A percentile compares a stretch with the other conserved stretches of the same genome.
phyloP scores from a whole-genome alignment of 352 stramenopile species.

The Pythium rhizo-oryzae region DNA sequence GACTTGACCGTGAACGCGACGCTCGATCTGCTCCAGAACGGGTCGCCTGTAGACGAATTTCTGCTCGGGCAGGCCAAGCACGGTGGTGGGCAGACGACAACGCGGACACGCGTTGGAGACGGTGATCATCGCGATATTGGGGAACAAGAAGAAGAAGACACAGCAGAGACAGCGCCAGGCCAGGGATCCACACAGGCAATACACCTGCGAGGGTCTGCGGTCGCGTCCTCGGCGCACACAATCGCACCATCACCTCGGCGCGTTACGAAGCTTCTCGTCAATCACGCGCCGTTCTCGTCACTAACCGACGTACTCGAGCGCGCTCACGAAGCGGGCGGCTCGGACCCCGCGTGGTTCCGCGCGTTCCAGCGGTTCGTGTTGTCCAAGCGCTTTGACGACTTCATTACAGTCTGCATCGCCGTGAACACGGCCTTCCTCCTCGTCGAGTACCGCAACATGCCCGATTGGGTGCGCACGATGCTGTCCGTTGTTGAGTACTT shows the following conservation, averaged over 20 bases:
- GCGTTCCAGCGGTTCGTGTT: conserved; percentile 52
- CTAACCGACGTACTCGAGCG: conserved; percentile 16
- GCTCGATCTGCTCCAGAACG: conserved; percentile 62
- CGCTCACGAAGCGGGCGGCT: not conserved
- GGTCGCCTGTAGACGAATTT: conserved; percentile 34
- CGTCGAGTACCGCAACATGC: conserved; percentile 71
- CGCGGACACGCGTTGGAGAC: too few relatives aligned
- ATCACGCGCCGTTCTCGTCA: conserved; percentile 18
- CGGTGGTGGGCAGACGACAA: not conserved
- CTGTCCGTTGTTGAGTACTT: conserved; percentile 72
- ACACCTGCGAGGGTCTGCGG: not conserved
- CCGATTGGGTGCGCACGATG: conserved; percentile 28
- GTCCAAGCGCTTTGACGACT: conserved; percentile 75
- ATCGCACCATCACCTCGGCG: conserved; percentile 4
- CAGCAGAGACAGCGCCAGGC: not conserved
- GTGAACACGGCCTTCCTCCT: conserved; percentile 70
- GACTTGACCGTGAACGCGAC: conserved; percentile 70
- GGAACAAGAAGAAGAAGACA: not conserved
- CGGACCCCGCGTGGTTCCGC: conserved; percentile 8
- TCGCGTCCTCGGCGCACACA: not conserved
- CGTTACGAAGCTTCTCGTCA: conserved; percentile 22
- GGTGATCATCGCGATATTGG: too few relatives aligned
- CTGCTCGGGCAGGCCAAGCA: conserved; percentile 28
- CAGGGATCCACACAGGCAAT: not conserved
- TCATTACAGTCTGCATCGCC: conserved; percentile 69